Evolutionary conservation across 176 grass and related monocot genomes (phyloP).

Genomic region (Puya raimondii): DNA sequence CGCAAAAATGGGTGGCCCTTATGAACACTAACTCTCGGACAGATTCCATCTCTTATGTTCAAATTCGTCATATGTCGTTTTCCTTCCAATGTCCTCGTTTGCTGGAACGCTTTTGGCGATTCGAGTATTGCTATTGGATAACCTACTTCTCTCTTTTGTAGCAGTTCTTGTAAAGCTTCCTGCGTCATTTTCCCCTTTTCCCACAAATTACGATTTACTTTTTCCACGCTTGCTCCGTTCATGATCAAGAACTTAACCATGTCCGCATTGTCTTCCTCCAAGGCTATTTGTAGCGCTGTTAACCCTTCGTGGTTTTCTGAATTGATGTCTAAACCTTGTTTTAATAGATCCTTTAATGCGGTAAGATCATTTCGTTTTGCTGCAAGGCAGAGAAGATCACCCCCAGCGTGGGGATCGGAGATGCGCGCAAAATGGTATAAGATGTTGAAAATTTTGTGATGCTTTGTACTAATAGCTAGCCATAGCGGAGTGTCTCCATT

Average conservation of each 20-base stretch:
- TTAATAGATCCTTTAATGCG: slow-evolving; percentile 64
- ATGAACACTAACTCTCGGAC: slow-evolving; percentile 60
- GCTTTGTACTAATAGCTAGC: slow-evolving; percentile 52
- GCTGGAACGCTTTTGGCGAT: not conserved
- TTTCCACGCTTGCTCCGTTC: slow-evolving; percentile 64
- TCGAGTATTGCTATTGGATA: slow-evolving; percentile 43
- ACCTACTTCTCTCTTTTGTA: slow-evolving; percentile 37
- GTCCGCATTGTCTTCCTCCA: slow-evolving; percentile 40
- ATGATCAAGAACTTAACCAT: slow-evolving; percentile 46
- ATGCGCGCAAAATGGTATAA: slow-evolving; percentile 47
- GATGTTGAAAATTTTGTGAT: slow-evolving; percentile 83
- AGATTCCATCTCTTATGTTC: slow-evolving; percentile 11
- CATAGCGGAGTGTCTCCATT: slow-evolving; percentile 68
- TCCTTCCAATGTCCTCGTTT: slow-evolving; percentile 8
- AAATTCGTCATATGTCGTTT: not conserved
- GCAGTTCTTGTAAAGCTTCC: slow-evolving; percentile 34
- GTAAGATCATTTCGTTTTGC: slow-evolving; percentile 47
- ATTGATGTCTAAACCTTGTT: slow-evolving; percentile 57
- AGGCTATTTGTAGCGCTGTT: slow-evolving; percentile 49
- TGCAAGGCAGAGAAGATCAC: slow-evolving; percentile 64
- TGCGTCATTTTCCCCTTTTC: slow-evolving; percentile 16
- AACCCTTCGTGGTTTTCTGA: slow-evolving; percentile 53
- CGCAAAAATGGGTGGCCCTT: slow-evolving; percentile 62
- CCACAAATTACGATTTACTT: slow-evolving; percentile 10
- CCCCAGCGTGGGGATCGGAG: slow-evolving; percentile 37